phyloP scores from a whole-genome alignment of 257 asterid genomes.

The Catharanthus roseus region DNA sequence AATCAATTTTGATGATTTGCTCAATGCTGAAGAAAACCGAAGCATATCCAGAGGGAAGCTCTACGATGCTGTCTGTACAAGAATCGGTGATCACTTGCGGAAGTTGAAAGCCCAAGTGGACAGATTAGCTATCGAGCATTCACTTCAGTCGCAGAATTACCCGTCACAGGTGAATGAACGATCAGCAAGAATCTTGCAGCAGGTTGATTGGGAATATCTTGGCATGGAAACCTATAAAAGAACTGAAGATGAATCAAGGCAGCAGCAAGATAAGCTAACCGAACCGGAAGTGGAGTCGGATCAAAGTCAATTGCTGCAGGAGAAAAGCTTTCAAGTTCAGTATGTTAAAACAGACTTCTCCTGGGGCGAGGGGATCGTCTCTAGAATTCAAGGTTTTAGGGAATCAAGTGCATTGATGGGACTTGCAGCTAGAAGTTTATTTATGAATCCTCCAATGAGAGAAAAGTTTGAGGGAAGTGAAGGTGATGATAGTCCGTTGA shows the following conservation, averaged over 20 bases:
- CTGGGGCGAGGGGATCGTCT: slow-evolving; percentile 38
- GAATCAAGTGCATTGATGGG: slow-evolving; percentile 46
- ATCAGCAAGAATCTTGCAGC: slow-evolving; percentile 51
- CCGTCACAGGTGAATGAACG: slow-evolving; percentile 27
- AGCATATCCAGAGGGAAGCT: slow-evolving; percentile 53
- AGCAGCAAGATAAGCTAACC: slow-evolving; percentile 12
- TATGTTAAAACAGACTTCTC: slow-evolving; percentile 29
- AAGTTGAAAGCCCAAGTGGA: slow-evolving; percentile 68
- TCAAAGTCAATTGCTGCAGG: slow-evolving; percentile 19
- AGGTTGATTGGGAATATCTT: slow-evolving; percentile 60
- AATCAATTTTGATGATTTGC: slow-evolving; percentile 61
- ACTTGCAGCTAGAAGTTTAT: slow-evolving; percentile 66
- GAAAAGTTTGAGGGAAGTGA: slow-evolving; percentile 22
- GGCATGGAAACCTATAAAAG: slow-evolving; percentile 41
- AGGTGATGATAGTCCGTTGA: slow-evolving; percentile 43
- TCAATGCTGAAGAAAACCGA: slow-evolving; percentile 31
- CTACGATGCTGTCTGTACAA: slow-evolving; percentile 62
- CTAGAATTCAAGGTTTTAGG: slow-evolving; percentile 55
- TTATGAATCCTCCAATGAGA: slow-evolving; percentile 21
- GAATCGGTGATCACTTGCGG: slow-evolving; percentile 56
- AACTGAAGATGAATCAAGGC: slow-evolving; percentile 16
- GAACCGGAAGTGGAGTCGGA: slow-evolving; percentile 24
- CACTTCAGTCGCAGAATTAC: slow-evolving; percentile 28
- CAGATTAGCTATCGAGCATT: slow-evolving; percentile 41
- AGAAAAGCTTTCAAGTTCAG: slow-evolving; percentile 19